Base-by-base conservation (phyloP, 208 protist species). In the Endotrypanum monterogeii region DNA sequence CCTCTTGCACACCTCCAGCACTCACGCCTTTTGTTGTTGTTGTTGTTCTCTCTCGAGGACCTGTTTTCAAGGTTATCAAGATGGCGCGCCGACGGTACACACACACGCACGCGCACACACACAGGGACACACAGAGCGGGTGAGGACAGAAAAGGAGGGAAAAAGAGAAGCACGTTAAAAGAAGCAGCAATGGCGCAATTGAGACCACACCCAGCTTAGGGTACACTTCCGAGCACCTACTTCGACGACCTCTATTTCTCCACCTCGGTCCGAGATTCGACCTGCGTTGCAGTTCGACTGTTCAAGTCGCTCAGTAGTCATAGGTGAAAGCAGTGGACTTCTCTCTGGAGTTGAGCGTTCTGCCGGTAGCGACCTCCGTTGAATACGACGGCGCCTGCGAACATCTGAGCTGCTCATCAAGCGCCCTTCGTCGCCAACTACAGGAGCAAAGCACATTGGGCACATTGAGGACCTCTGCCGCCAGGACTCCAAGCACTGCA, bases 401-500 rank as follows among this genome's bases (percentile, higher is more conserved):
- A 81, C 80, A 51, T 92, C 83, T 16, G 66, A 57, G 3, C 73
- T 81, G 44, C 62, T 77, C 86, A 92, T 90, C 46, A 93, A 65
- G 5, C 76, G 83, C 0, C 83, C 79, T 14, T 84, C 85, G 28
- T 91, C 83, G 1, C 71, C 80, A 0, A 71, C 51, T 2, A 95
- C n/a, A 25, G 74, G 74, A 5, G 69, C 61, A 35, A 85, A 79
- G 52, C 91, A 95, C 51, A 96, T 85, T 1, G 91, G 89, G 60
- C 89, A 94, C 35, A 85, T 56, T 0, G 83, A 56, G 1, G 86
- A 89, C 8, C 91, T 85, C 76, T 94, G 84, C 56, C 89, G 85
- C 89, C 91, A 96, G 52, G 87, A 80, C 77, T 94, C 87, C 20
- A 94, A 76, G 73, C 91, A 96, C 82, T 94, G 91, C 51, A 94